Evolutionary conservation across 1,139 yeast genomes (phyloP).

Genomic region (Lodderomyces metapsilosis): DNA sequence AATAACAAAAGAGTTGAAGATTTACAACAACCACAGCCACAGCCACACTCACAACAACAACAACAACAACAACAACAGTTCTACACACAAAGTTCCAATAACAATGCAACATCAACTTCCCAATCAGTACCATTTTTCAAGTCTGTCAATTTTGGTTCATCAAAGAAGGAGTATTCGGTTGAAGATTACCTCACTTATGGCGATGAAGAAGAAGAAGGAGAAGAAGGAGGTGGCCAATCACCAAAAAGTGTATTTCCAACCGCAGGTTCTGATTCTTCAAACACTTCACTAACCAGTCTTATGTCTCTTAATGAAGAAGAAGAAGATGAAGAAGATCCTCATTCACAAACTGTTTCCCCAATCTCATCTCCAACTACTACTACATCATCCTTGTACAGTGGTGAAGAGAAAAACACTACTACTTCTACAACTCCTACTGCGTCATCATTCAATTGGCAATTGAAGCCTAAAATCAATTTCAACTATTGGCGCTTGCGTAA

Average conservation of each 20-base stretch:
- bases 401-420: constrained; percentile 24
- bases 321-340: constrained; percentile 10
- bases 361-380: constrained; percentile 15
- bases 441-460: constrained; percentile 21
- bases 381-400: constrained; percentile 17
- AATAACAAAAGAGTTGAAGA: constrained; percentile 15
- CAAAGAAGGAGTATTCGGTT: constrained; percentile 29
- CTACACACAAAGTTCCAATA: not conserved
- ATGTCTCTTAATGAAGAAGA: constrained; percentile 3
- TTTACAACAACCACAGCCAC: not conserved
- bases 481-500: not conserved
- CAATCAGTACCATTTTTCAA: constrained; percentile 35
- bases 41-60: not conserved
- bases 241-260: not conserved
- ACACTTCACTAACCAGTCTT: not conserved
- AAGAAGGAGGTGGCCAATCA: constrained; percentile 1
- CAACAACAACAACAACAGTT: constrained; percentile 4
- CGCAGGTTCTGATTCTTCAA: not conserved
- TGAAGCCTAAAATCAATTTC: not conserved
- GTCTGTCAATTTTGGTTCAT: constrained; percentile 37
- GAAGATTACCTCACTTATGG: constrained; percentile 41
- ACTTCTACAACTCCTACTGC: constrained; percentile 13
- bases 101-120: not conserved
- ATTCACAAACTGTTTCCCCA: constrained; percentile 13
- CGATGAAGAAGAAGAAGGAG: constrained; percentile 20